Conservation (phyloP, 139 green algal species). For the Ulvella scutata region DNA sequence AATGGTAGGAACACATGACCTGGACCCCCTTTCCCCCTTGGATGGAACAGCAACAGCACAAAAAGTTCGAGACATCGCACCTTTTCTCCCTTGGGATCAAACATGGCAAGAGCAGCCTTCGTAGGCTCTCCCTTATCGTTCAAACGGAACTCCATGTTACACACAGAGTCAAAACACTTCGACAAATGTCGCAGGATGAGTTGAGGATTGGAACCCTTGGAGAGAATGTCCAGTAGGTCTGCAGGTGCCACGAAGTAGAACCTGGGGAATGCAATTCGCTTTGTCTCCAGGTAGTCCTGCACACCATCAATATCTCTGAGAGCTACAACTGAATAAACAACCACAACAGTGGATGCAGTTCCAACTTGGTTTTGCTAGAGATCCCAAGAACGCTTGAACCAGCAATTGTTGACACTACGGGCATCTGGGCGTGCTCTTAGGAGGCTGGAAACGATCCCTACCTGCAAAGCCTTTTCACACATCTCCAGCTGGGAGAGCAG, state of each 20-base stretch:
- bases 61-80: neutral
- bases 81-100: constrained; percentile 57
- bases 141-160: constrained; percentile 67
- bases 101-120: constrained; percentile 69
- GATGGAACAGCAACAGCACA: too few relatives aligned
- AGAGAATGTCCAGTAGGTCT: constrained; percentile 84
- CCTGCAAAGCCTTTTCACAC: constrained; percentile 85
- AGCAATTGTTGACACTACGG: neutral
- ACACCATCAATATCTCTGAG: neutral
- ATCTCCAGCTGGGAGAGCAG: constrained; percentile 74
- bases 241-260: constrained; percentile 88
- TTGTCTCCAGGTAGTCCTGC: constrained; percentile 84
- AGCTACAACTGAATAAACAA: neutral
- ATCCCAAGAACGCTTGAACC: too few relatives aligned
- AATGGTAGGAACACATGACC: too few relatives aligned
- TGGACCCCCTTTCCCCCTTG: too few relatives aligned
- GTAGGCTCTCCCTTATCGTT: constrained; percentile 27
- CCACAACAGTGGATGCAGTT: too few relatives aligned
- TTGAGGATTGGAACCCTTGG: constrained; percentile 70
- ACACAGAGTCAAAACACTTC: constrained; percentile 85
- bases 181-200: constrained; percentile 70
- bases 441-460: neutral
- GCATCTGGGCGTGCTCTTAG: neutral
- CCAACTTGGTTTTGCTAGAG: too few relatives aligned
- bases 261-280: constrained; percentile 76